Evolutionary conservation across 1,284 basidiomycete species (phyloP).

Genomic region (Xerocomus amazonicus): DNA sequence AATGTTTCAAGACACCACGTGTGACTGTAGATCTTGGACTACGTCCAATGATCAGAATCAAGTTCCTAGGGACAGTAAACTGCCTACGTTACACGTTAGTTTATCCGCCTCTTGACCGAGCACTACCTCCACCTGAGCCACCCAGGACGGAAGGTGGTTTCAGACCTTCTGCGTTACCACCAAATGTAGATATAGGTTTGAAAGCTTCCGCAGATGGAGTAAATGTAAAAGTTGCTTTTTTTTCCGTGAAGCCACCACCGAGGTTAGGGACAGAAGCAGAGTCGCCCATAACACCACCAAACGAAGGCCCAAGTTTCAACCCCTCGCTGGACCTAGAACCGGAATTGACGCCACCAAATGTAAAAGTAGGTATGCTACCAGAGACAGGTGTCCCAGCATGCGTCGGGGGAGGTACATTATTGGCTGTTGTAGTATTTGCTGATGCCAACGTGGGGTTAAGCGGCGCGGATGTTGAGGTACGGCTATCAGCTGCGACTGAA

Average conservation of each 20-base stretch:
- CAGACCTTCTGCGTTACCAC: constrained; percentile 8
- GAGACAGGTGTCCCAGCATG: constrained; percentile 9
- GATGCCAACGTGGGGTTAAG: constrained; percentile 11
- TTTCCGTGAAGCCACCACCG: constrained; percentile 5
- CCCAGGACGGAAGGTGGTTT: constrained; percentile 10
- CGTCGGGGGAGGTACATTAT: constrained; percentile 8
- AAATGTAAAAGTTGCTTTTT: constrained; percentile 24
- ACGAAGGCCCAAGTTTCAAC: constrained; percentile 17
- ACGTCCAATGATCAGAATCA: no score
- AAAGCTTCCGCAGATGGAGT: constrained; percentile 3
- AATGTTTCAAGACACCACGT: background rate
- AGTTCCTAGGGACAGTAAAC: no score
- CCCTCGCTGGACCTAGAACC: constrained; percentile 19
- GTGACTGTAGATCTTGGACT: no score
- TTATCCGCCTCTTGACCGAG: background rate
- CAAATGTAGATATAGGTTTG: constrained; percentile 9
- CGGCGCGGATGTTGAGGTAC: constrained; percentile 1
- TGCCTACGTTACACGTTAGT: background rate
- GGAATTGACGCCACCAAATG: constrained; percentile 21
- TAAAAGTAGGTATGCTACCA: constrained; percentile 10
- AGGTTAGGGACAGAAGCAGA: constrained; percentile 5
- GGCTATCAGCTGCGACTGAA: background rate
- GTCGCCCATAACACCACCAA: constrained; percentile 5
- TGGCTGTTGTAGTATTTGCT: constrained; percentile 2
- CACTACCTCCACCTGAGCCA: constrained; percentile 3